These are phyloP conservation scores for Panellus pusillus DNA, from an alignment of 768 basidiomycete species.

Conservation along the genomic window DNA sequence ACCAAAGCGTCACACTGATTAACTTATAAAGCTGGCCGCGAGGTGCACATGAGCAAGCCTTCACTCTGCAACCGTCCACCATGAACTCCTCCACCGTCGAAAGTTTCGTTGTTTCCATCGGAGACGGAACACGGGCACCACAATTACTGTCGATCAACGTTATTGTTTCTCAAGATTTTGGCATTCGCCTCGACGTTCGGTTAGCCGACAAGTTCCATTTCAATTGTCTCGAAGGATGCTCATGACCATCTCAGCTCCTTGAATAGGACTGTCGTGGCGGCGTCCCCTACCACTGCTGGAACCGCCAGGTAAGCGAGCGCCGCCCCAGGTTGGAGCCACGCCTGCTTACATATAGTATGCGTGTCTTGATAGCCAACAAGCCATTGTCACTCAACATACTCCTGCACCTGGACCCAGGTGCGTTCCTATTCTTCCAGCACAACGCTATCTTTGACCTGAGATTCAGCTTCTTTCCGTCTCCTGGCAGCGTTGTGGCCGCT, in stretches of 20 bases:
- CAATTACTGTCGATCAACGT: not conserved
- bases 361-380: too few relatives aligned
- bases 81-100: not conserved
- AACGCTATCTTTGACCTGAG: too few relatives aligned
- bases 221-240: not conserved
- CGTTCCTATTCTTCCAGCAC: too few relatives aligned
- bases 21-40: too few relatives aligned
- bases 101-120: not conserved
- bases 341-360: too few relatives aligned
- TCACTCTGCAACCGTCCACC: not conserved
- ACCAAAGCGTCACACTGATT: too few relatives aligned
- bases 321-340: not conserved
- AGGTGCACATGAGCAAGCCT: too few relatives aligned
- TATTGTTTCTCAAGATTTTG: not conserved
- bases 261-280: not conserved
- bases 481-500: too few relatives aligned
- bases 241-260: too few relatives aligned
- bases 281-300: not conserved
- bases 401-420: too few relatives aligned
- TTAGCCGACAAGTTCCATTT: not conserved
- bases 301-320: not conserved
- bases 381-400: too few relatives aligned
- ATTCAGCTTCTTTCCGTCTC: too few relatives aligned
- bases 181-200: not conserved
- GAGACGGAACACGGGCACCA: not conserved